A percentile compares a stretch with the other conserved stretches of the same genome.
Evolutionary conservation across 2,329 filamentous ascomycete genomes (phyloP).

Genomic region (Kalmusia sp.): DNA sequence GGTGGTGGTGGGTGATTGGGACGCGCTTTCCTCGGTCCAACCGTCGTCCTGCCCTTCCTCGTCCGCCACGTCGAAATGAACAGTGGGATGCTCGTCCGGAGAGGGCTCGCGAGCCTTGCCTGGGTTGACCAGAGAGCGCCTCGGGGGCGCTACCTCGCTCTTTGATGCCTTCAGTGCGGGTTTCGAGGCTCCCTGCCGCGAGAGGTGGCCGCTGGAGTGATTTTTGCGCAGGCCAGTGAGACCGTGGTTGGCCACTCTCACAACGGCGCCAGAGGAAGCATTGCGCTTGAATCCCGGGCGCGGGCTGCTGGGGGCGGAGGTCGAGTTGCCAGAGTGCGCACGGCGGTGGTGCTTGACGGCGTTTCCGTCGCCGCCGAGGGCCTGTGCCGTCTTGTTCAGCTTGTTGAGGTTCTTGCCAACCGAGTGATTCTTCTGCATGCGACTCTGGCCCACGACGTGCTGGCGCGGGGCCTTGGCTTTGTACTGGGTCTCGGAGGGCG

Average conservation of each 20-base stretch:
- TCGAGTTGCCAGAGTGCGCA: conserved; percentile 45
- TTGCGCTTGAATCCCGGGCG: conserved; percentile 53
- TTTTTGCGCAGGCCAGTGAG: conserved; percentile 49
- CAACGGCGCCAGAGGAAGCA: conserved; percentile 48
- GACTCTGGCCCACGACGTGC: conserved; percentile 49
- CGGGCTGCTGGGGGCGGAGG: conserved; percentile 45
- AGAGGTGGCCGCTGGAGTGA: conserved; percentile 55
- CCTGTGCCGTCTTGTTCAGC: conserved; percentile 43
- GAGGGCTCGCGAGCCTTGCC: conserved; percentile 41
- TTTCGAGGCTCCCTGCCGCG: conserved; percentile 49
- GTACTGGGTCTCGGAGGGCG: conserved; percentile 42
- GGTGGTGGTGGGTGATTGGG: conserved; percentile 50
- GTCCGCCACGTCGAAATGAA: conserved; percentile 51
- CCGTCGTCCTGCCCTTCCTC: conserved; percentile 44
- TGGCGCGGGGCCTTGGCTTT: conserved; percentile 44
- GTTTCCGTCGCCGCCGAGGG: conserved; percentile 34
- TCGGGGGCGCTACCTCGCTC: conserved; percentile 36
- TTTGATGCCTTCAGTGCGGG: conserved; percentile 46
- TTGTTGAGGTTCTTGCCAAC: conserved; percentile 53
- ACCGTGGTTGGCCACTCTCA: conserved; percentile 41
- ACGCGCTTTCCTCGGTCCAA: conserved; percentile 52
- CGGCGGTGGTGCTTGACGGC: conserved; percentile 45
- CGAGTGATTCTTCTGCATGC: conserved; percentile 49
- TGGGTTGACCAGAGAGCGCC: conserved; percentile 38
- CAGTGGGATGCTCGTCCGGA: conserved; percentile 45